phyloP scores from a whole-genome alignment of 2,329 filamentous ascomycete genomes.

The Pseudocercospora ulei region DNA sequence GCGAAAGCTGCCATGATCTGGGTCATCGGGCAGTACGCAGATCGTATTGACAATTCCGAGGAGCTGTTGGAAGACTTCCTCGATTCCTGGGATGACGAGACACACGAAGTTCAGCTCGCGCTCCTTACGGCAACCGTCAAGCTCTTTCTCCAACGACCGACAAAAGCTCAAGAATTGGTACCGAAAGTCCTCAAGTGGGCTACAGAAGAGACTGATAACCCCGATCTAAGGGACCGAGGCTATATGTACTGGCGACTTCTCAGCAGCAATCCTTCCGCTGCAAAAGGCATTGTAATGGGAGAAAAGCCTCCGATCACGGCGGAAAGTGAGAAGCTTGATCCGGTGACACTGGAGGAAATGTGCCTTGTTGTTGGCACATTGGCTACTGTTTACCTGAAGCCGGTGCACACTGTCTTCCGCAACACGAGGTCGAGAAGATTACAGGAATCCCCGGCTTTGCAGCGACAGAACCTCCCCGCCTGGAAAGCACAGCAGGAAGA shows the following conservation, averaged over 20 bases:
- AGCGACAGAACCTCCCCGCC: conserved; percentile 57
- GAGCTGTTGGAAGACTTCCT: conserved; percentile 89
- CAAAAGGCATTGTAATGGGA: conserved; percentile 87
- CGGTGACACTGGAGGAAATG: conserved; percentile 87
- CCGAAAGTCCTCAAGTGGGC: conserved; percentile 96
- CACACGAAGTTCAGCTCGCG: conserved; percentile 88
- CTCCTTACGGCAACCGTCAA: conserved; percentile 94
- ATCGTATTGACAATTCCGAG: conserved; percentile 94
- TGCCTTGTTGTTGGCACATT: conserved; percentile 92
- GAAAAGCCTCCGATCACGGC: conserved; percentile 94
- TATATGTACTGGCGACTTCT: conserved; percentile 99
- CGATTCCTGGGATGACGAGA: conserved; percentile 86
- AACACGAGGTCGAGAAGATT: conserved; percentile 71
- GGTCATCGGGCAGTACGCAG: conserved; percentile 97
- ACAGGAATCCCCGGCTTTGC: conserved; percentile 73
- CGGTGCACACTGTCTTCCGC: conserved; percentile 93
- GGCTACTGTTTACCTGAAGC: conserved; percentile 94
- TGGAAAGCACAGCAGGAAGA: conserved; percentile 39
- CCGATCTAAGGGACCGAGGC: conserved; percentile 84
- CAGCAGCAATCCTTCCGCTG: conserved; percentile 78
- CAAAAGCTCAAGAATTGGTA: conserved; percentile 84
- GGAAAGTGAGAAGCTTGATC: conserved; percentile 88
- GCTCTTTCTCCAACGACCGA: conserved; percentile 91
- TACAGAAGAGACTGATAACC: conserved; percentile 98
- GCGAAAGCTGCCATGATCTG: conserved; percentile 98